Percentiles rank a stretch among this genome's conserved stretches.
phyloP scores from a whole-genome alignment of 2,329 filamentous ascomycete species.

The Gaeumannomyces tritici region DNA sequence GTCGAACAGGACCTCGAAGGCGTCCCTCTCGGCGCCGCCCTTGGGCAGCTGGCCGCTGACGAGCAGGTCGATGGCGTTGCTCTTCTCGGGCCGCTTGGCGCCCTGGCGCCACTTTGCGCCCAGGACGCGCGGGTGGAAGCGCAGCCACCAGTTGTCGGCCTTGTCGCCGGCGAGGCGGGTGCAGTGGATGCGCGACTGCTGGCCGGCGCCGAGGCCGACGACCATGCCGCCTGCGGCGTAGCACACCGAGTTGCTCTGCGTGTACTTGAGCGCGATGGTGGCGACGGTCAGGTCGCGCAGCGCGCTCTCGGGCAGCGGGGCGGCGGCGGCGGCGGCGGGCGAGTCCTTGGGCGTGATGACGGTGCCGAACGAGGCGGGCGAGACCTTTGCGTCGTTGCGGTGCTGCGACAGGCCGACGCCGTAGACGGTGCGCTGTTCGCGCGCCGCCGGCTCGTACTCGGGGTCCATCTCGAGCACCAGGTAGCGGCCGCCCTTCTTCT shows the following conservation, averaged over 20 bases:
- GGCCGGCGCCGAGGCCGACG: constrained; percentile 86
- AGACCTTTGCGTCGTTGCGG: constrained; percentile 85
- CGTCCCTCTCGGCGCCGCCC: constrained; percentile 71
- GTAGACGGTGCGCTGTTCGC: constrained; percentile 81
- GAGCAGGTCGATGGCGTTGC: constrained; percentile 92
- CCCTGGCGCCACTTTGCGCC: constrained; percentile 95
- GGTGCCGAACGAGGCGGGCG: constrained; percentile 73
- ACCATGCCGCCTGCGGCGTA: constrained; percentile 92
- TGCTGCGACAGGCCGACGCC: constrained; percentile 82
- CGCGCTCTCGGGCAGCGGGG: constrained; percentile 66
- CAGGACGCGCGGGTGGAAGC: constrained; percentile 86
- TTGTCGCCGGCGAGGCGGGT: constrained; percentile 95
- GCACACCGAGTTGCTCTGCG: constrained; percentile 97
- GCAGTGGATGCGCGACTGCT: constrained; percentile 98
- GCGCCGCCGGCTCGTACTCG: constrained; percentile 69
- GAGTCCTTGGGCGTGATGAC: constrained; percentile 81
- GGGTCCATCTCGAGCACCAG: constrained; percentile 92
- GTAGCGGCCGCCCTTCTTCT: constrained; percentile 98
- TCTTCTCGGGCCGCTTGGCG: constrained; percentile 93
- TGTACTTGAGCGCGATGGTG: constrained; percentile 97
- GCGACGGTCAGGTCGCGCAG: constrained; percentile 86
- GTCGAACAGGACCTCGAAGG: constrained; percentile 85
- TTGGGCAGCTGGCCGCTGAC: constrained; percentile 85
- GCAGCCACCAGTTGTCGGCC: constrained; percentile 99
- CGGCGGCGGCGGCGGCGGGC: too few species aligned